These are phyloP conservation scores for Martiniozyma abietophila DNA, from an alignment of 805 yeast species.

Conservation along the genomic window DNA sequence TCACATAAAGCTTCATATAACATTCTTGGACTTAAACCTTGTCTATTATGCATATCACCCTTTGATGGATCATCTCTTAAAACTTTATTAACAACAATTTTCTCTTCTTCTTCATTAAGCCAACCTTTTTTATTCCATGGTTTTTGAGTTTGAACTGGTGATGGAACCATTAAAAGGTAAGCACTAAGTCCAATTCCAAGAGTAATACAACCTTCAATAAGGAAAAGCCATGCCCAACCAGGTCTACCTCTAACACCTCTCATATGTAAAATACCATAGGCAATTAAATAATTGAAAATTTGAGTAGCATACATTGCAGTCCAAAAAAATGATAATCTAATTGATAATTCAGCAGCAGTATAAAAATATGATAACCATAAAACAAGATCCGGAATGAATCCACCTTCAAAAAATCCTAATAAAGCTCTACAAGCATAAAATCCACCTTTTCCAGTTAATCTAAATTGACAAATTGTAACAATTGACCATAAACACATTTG, in stretches of 20 bases:
- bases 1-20: slow-evolving; percentile 35
- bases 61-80: slow-evolving; percentile 55
- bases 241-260: slow-evolving; percentile 34
- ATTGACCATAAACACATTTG: slow-evolving; percentile 50
- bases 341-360: slow-evolving; percentile 47
- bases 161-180: slow-evolving; percentile 27
- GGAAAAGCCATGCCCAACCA: slow-evolving; percentile 62
- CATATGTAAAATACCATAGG: slow-evolving; percentile 45
- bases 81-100: slow-evolving; percentile 48
- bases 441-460: slow-evolving; percentile 31
- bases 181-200: slow-evolving; percentile 38
- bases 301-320: slow-evolving; percentile 41
- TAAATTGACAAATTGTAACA: slow-evolving; percentile 45
- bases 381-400: slow-evolving; percentile 57
- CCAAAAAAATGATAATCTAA: slow-evolving; percentile 54
- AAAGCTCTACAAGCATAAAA: slow-evolving; percentile 42
- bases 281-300: slow-evolving; percentile 34
- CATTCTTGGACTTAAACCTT: slow-evolving; percentile 35
- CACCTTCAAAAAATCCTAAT: slow-evolving; percentile 56
- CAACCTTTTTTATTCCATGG: slow-evolving; percentile 26
- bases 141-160: slow-evolving; percentile 25
- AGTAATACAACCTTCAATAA: slow-evolving; percentile 55
- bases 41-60: slow-evolving; percentile 58
- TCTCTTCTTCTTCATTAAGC: slow-evolving; percentile 45
- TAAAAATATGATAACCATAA: slow-evolving; percentile 62